phyloP scores from a whole-genome alignment of 495 filamentous ascomycete genomes.

The Filosporella fistucella region DNA sequence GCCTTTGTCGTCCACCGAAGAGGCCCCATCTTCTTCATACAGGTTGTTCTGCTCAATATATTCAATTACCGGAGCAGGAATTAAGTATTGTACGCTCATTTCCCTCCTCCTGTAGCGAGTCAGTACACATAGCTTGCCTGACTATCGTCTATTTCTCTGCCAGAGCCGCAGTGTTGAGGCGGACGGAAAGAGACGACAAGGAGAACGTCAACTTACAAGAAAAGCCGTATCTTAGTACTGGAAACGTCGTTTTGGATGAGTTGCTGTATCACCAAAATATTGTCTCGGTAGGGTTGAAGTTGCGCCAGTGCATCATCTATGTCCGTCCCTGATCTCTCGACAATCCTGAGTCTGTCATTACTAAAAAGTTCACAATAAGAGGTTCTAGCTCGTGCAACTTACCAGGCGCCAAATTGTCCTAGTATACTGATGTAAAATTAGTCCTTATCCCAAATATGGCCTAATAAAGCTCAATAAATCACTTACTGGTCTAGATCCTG shows the following conservation, averaged over 20 bases:
- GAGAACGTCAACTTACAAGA: conserved; percentile 39
- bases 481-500: conserved; percentile 28
- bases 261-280: conserved; percentile 68
- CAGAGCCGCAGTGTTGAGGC: too few species aligned
- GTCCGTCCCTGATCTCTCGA: conserved; percentile 87
- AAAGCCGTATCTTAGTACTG: conserved; percentile 83
- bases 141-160: too few species aligned
- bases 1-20: conserved; percentile 24
- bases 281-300: conserved; percentile 61
- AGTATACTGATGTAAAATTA: conserved; percentile 85
- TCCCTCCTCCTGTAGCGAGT: too few species aligned
- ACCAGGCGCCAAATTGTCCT: conserved; percentile 79
- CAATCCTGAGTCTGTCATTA: too few species aligned
- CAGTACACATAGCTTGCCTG: too few species aligned
- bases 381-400: too few species aligned
- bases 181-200: too few species aligned
- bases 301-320: conserved; percentile 76
- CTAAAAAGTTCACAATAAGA: too few species aligned
- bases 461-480: too few species aligned
- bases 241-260: conserved; percentile 88
- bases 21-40: conserved; percentile 59
- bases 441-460: too few species aligned
- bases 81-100: conserved; percentile 61
- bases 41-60: conserved; percentile 75
- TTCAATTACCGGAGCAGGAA: conserved; percentile 62